Percentiles rank a stretch among this genome's conserved stretches.
phyloP scores from a whole-genome alignment of 2,329 filamentous ascomycete species.

The Colletotrichum truncatum region DNA sequence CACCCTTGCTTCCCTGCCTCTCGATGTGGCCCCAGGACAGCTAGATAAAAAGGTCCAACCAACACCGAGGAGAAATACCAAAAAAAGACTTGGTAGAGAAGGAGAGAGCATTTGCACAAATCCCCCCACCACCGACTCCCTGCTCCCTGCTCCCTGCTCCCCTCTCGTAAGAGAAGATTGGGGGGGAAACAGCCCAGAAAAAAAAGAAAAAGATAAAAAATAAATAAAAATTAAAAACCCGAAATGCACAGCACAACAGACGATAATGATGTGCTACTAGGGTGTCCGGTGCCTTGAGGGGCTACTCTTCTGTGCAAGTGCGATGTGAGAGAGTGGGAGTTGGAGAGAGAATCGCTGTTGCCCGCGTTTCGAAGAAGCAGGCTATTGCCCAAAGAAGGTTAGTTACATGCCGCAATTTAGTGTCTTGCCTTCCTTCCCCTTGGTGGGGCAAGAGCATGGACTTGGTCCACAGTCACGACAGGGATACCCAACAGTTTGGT shows the following conservation, averaged over 20 bases:
- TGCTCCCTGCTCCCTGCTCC: no score
- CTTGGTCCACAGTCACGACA: neutral
- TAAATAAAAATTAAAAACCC: no score
- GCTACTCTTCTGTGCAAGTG: neutral
- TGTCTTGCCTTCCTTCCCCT: neutral
- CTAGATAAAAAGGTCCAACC: neutral
- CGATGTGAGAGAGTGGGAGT: neutral
- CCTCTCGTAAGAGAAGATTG: no score
- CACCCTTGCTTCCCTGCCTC: neutral
- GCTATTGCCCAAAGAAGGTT: neutral
- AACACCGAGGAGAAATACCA: neutral
- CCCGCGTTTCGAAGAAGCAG: constrained; percentile 1
- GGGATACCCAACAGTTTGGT: neutral
- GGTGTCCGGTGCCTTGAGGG: no score
- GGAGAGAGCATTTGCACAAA: no score
- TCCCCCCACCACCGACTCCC: no score
- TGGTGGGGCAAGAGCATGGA: constrained; percentile 1
- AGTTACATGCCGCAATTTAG: neutral
- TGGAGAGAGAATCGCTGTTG: neutral
- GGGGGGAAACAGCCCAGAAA: no score
- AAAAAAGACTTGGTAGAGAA: no score
- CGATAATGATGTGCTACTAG: no score
- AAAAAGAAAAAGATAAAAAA: no score
- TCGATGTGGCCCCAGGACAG: no score
- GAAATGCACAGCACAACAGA: no score